A percentile compares a stretch with the other conserved stretches of the same genome.
Conservation (phyloP, 129 eudicot species). For the Solidago caesia region DNA sequence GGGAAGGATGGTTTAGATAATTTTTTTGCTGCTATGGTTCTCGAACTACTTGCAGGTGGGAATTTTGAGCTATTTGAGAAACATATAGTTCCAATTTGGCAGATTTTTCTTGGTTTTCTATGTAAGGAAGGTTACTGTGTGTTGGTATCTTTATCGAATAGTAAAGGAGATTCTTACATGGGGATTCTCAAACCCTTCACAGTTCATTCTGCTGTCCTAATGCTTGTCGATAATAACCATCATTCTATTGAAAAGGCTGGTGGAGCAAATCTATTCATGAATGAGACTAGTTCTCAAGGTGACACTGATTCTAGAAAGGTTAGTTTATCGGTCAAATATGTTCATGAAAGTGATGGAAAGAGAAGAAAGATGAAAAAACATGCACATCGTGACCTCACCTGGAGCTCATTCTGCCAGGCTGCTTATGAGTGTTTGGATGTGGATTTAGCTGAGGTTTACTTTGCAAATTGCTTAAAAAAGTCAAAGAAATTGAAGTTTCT, state of each 20-base stretch:
- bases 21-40: conserved; percentile 58
- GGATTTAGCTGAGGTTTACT: conserved; percentile 64
- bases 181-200: conserved; percentile 79
- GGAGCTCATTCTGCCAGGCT: conserved; percentile 69
- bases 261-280: conserved; percentile 15
- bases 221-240: conserved; percentile 29
- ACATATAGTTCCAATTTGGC: conserved; percentile 60
- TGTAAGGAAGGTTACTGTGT: conserved; percentile 64
- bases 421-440: conserved; percentile 53
- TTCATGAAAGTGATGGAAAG: conserved; percentile 36
- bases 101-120: conserved; percentile 73
- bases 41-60: conserved; percentile 51
- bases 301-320: conserved; percentile 33
- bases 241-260: conserved; percentile 9
- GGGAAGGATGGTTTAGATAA: conserved; percentile 33
- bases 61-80: conserved; percentile 24
- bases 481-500: conserved; percentile 85
- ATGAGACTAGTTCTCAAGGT: conserved; percentile 26
- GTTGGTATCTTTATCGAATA: conserved; percentile 48
- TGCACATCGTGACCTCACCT: conserved; percentile 46
- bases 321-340: conserved; percentile 34
- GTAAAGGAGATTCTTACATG: conserved; percentile 44
- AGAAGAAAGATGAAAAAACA: conserved; percentile 49
- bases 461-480: conserved; percentile 42
- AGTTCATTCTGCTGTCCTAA: conserved; percentile 60